Base-by-base conservation (phyloP, 139 green algal genomes). In the Axilococcus clingmanii region DNA sequence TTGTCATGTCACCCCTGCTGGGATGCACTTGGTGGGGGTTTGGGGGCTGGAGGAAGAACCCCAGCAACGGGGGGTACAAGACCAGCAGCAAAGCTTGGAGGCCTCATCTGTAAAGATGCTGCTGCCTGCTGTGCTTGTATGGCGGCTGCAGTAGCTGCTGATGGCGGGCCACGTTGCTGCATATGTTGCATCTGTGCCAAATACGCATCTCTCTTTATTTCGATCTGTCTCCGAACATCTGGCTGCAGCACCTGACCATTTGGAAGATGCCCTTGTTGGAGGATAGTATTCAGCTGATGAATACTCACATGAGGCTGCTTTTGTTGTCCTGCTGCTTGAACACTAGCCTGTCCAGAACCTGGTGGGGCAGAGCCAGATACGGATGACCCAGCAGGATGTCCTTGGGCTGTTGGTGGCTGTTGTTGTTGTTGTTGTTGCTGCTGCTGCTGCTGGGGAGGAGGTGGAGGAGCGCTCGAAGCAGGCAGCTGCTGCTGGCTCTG, bases 261-360 rank as follows among this genome's bases (percentile, higher is more conserved):
- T 3, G 63, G 63, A 48, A 72, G 48, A 19, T 60, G 49, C n/a
- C 51, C 51, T 1, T 46, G 55, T 23, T 52, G 35, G 7, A 72
- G 28, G 7, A 72, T 72, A 50, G 56, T 44, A 29, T 63, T 65
- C 11, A 65, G 32, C 34, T 72, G 63, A 29, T 60, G 48, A 25
- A 72, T 27, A 32, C 47, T 66, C 49, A 71, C 41, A 20, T 61
- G 44, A 23, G 42, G 40, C 29, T 50, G 27, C 2, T 30, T 12
- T 14, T 4, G 24, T 27, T 30, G 47, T 16, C 42, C 42, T 49
- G 42, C 11, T 38, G 33, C 11, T 38, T 12, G 33, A 38, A 9
- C 33, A 38, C 11, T n/a, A n/a, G n/a, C n/a, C n/a, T n/a, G n/a
- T n/a, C 33, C 33, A 38, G 11, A 38, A 38, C 33, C 33, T 38